Evolutionary conservation across 805 yeast genomes (phyloP).

Genomic region (Hanseniaspora jakobsenii): DNA sequence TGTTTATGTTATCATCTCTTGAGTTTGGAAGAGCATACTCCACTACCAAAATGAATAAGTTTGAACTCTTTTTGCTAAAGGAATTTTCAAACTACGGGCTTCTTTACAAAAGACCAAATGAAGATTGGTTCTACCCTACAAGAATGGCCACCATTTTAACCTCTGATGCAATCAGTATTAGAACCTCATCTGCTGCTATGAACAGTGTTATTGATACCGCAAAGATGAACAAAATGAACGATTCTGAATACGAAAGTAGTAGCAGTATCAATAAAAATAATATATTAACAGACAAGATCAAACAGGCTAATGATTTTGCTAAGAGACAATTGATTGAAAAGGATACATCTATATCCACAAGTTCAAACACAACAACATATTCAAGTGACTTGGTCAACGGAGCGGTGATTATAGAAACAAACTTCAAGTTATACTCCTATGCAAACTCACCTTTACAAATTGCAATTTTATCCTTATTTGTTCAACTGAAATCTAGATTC

Average conservation of each 20-base stretch:
- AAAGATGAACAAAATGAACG: slow-evolving; percentile 21
- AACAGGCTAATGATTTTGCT: slow-evolving; percentile 18
- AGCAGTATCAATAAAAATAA: slow-evolving; percentile 16
- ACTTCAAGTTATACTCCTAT: slow-evolving; percentile 84
- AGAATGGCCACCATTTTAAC: slow-evolving; percentile 80
- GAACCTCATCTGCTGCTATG: slow-evolving; percentile 65
- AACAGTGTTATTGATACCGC: slow-evolving; percentile 46
- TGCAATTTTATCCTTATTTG: slow-evolving; percentile 80
- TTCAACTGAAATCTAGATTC: slow-evolving; percentile 72
- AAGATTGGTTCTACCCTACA: slow-evolving; percentile 74
- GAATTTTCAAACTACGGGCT: slow-evolving; percentile 87
- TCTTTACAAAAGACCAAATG: slow-evolving; percentile 53
- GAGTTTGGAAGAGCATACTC: slow-evolving; percentile 84
- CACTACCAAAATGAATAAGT: slow-evolving; percentile 53
- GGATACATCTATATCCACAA: slow-evolving; percentile 12
- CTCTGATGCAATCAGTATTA: slow-evolving; percentile 60
- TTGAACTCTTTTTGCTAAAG: slow-evolving; percentile 75
- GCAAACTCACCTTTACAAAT: slow-evolving; percentile 90
- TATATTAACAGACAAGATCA: slow-evolving; percentile 13
- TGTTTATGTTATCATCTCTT: slow-evolving; percentile 83
- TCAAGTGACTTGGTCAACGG: slow-evolving; percentile 34
- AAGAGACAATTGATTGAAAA: slow-evolving; percentile 16
- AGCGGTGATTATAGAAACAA: slow-evolving; percentile 80
- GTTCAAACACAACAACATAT: slow-evolving; percentile 5
- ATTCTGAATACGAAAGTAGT: no score